These are phyloP conservation scores for Malus hybrid DNA, from an alignment of 331 rosid species.

Conservation along the genomic window DNA sequence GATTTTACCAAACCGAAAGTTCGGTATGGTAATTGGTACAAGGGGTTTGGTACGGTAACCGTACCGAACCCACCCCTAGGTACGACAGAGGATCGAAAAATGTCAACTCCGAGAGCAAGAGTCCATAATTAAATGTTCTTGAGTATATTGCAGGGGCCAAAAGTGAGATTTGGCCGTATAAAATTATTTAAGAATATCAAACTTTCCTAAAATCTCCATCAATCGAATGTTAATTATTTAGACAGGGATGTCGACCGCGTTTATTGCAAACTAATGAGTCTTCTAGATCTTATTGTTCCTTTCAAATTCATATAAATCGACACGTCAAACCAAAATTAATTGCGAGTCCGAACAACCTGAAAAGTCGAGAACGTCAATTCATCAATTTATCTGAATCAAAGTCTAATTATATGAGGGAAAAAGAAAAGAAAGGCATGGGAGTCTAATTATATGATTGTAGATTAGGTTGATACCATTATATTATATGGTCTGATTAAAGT, in stretches of 20 bases:
- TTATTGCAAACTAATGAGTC: too few species aligned
- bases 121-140: neutral
- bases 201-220: neutral
- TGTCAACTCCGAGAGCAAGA: neutral
- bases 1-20: too few species aligned
- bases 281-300: neutral
- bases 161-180: too few species aligned
- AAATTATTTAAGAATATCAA: neutral
- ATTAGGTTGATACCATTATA: neutral
- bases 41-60: too few species aligned
- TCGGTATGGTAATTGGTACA: too few species aligned
- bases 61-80: too few species aligned
- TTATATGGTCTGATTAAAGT: neutral
- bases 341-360: neutral
- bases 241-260: fast-evolving
- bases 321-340: too few species aligned
- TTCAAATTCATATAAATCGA: neutral
- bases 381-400: too few species aligned
- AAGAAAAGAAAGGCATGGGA: neutral
- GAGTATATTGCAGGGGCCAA: too few species aligned
- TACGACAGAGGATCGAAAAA: neutral
- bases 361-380: neutral
- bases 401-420: neutral
- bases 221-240: too few species aligned
- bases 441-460: neutral